These are phyloP conservation scores for Leccinum pachyderme DNA, from an alignment of 1,284 basidiomycete species.

Conservation along the genomic window DNA sequence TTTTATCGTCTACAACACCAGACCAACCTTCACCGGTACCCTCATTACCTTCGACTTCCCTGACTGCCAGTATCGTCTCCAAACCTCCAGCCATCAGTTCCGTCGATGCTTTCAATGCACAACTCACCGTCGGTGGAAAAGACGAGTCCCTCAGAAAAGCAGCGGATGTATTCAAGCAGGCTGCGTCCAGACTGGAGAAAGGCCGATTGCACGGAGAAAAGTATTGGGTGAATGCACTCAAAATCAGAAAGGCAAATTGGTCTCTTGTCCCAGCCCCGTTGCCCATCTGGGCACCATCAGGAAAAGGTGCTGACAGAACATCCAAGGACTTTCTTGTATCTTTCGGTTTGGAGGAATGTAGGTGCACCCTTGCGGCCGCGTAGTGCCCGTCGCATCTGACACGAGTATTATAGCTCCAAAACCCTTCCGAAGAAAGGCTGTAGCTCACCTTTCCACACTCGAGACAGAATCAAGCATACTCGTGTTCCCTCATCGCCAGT, in stretches of 20 bases:
- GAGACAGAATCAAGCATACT: conserved; percentile 44
- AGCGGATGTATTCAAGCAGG: conserved; percentile 62
- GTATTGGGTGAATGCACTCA: conserved; percentile 78
- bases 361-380: conserved; percentile 23
- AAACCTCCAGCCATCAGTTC: conserved; percentile 64
- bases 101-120: conserved; percentile 71
- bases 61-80: conserved; percentile 64
- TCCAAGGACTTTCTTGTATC: conserved; percentile 76
- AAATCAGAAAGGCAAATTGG: conserved; percentile 73
- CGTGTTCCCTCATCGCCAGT: conserved; percentile 62
- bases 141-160: conserved; percentile 75
- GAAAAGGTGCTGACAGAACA: conserved; percentile 73
- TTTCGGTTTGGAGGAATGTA: conserved; percentile 78
- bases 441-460: conserved; percentile 61
- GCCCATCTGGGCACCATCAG: conserved; percentile 61
- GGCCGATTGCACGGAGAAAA: conserved; percentile 58
- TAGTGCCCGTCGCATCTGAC: conserved; percentile 4
- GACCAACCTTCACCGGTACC: conserved; percentile 22
- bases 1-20: conserved; percentile 46
- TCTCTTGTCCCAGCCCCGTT: conserved; percentile 72
- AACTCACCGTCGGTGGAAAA: conserved; percentile 71
- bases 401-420: conserved; percentile 49
- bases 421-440: conserved; percentile 58
- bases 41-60: conserved; percentile 35
- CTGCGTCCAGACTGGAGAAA: conserved; percentile 66